Percentiles rank a stretch among this genome's conserved stretches.
These are phyloP conservation scores for Tubosaeta brunneosetosa DNA, from an alignment of 768 basidiomycete species.

Conservation along the genomic window DNA sequence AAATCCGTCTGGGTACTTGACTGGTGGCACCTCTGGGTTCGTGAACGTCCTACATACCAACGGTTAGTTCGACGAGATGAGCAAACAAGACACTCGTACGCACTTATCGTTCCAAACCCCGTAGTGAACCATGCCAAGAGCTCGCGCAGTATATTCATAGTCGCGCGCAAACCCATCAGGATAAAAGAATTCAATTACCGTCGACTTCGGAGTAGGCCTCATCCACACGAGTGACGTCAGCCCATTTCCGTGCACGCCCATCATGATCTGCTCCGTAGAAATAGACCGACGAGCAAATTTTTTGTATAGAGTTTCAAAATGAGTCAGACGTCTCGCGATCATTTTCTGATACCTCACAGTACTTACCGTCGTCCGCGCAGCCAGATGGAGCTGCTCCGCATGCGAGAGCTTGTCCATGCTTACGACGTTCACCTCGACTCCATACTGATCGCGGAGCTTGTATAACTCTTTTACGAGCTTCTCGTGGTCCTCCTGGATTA, in stretches of 20 bases:
- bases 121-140: constrained; percentile 78
- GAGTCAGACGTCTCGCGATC: background rate
- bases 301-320: too few relatives aligned
- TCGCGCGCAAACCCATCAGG: constrained; percentile 81
- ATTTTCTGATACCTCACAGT: background rate
- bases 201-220: constrained; percentile 75
- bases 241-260: constrained; percentile 93
- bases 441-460: constrained; percentile 62
- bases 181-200: constrained; percentile 91
- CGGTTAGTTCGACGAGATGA: background rate
- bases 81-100: constrained; percentile 12
- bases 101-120: constrained; percentile 80
- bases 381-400: constrained; percentile 73
- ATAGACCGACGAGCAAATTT: background rate
- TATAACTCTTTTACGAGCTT: constrained; percentile 69
- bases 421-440: constrained; percentile 86
- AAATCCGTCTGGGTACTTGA: constrained; percentile 83
- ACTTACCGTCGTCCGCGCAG: constrained; percentile 81
- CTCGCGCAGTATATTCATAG: constrained; percentile 77
- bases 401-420: constrained; percentile 77
- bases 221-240: constrained; percentile 89
- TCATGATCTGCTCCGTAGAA: constrained; percentile 62
- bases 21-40: constrained; percentile 61
- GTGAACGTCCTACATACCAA: constrained; percentile 56
- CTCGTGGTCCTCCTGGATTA: constrained; percentile 73